phyloP scores from a whole-genome alignment of 2,329 filamentous ascomycete genomes.

The Exutisphaerella laricina region DNA sequence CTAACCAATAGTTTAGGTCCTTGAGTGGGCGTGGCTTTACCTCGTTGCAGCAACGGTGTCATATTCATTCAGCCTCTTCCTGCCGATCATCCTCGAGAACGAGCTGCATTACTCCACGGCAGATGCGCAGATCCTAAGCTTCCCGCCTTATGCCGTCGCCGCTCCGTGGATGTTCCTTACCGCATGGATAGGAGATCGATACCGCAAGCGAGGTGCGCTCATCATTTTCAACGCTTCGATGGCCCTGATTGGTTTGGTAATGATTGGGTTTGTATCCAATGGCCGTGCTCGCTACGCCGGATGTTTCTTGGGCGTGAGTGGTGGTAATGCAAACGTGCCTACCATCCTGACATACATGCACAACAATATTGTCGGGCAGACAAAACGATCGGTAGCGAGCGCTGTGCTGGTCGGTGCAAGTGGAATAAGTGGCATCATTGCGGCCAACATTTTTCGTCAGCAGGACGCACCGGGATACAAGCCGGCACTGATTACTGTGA shows the following conservation, averaged over 20 bases:
- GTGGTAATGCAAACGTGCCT: slow-evolving; percentile 71
- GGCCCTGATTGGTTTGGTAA: slow-evolving; percentile 14
- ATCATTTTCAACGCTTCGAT: slow-evolving; percentile 16
- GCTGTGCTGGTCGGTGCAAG: slow-evolving; percentile 69
- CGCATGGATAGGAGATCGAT: slow-evolving; percentile 20
- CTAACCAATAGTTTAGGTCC: slow-evolving; percentile 28
- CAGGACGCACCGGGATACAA: slow-evolving; percentile 32
- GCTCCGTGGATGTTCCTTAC: slow-evolving; percentile 29
- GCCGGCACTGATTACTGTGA: slow-evolving; percentile 20
- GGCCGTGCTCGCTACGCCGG: slow-evolving; percentile 54
- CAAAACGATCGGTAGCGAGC: slow-evolving; percentile 74
- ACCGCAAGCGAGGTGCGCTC: slow-evolving; percentile 19
- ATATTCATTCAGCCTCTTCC: slow-evolving; percentile 36
- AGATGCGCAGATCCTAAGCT: slow-evolving; percentile 31
- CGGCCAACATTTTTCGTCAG: slow-evolving; percentile 63
- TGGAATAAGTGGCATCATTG: slow-evolving; percentile 70
- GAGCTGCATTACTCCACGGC: slow-evolving; percentile 36
- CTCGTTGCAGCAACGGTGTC: slow-evolving; percentile 26
- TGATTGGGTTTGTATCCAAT: slow-evolving; percentile 15
- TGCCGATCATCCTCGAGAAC: slow-evolving; percentile 35
- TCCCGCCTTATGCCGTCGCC: slow-evolving; percentile 33
- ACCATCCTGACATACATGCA: slow-evolving; percentile 70
- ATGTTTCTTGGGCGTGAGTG: slow-evolving; percentile 67
- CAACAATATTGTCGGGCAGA: slow-evolving; percentile 80
- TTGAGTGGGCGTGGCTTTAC: slow-evolving; percentile 32